Evolutionary conservation across 352 stramenopile species (phyloP), one percentile per base, ranked within the genome.

Genomic region (Nothophytophthora sp.): DNA sequence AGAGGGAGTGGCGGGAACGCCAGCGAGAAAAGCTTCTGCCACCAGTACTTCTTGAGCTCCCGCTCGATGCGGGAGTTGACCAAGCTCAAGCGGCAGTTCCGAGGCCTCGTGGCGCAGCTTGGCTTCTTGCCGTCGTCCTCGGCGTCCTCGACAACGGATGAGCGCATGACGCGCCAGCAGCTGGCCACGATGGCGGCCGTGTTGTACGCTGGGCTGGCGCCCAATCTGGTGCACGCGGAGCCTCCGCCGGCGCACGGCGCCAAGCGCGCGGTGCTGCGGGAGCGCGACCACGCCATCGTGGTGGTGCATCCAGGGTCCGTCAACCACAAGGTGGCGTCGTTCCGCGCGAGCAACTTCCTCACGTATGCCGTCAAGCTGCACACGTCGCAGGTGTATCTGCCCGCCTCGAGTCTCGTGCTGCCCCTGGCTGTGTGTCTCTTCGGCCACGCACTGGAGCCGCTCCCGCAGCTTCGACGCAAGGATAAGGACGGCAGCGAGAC

Each of bases 201-300:
- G 12, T 40, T 97, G 8, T 92, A 80, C 40, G 88, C 76, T 20
- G 86, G 85, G 16, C 62, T 99, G 23, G 89, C 96, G 29, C 96
- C 96, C 11, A 98, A 98, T 60, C 61, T 99, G 36, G 86, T 98
- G 16, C 79, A 92, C 54, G 63, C 76, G 20, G 74, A 89, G 38
- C 62, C 60, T 6, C 39, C 70, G 5, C 16, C 51, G 19, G 52
- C 57, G 5, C 55, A 73, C 42, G 41, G 63, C 9, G 24, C 52
- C 24, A 76, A 79, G 27, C 56, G 59, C 16, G 53, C 63, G 4
- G 46, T 75, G 18, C 49, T 88, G 30, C 66, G 70, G 8, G 72
- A 88, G 50, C 60, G 73, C 22, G 66, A 81, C 51, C 62, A 70
- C 32, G 55, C 56, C 8, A 56, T 74, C 18, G 74, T 90, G 12